phyloP scores from a whole-genome alignment of 768 basidiomycete genomes.

The Termitomyces sp. region DNA sequence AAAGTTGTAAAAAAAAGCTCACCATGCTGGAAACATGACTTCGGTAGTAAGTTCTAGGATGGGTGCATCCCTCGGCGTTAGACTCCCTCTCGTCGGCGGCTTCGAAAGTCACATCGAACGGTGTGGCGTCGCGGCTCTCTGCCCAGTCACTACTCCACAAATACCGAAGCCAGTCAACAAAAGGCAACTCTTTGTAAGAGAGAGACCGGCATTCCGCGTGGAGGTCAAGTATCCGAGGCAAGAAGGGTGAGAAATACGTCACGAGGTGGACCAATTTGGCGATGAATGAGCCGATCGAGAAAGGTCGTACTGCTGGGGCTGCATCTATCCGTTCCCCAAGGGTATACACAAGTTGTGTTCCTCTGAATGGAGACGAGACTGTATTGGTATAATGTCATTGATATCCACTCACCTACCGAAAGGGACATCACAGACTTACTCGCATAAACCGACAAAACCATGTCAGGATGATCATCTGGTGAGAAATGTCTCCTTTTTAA shows the following conservation, averaged over 20 bases:
- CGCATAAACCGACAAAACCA: not conserved
- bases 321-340: not conserved
- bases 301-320: not conserved
- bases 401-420: not conserved
- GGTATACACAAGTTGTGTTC: not conserved
- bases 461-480: slow-evolving; percentile 1
- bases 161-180: slow-evolving; percentile 26
- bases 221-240: slow-evolving; percentile 31
- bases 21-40: not conserved
- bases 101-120: slow-evolving; percentile 42
- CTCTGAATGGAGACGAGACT: not conserved
- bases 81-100: slow-evolving; percentile 37
- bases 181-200: slow-evolving; percentile 31
- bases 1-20: not conserved
- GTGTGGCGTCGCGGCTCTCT: slow-evolving; percentile 36
- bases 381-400: not conserved
- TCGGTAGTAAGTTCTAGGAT: not conserved
- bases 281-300: not conserved
- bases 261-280: not conserved
- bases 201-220: slow-evolving; percentile 37
- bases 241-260: slow-evolving; percentile 36
- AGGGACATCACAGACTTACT: not conserved
- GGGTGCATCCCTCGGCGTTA: slow-evolving; percentile 25
- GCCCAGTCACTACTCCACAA: slow-evolving; percentile 46
- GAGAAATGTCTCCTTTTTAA: not conserved